These are phyloP conservation scores for Leishmania aethiopica DNA, from an alignment of 208 protist genomes.

Conservation along the genomic window DNA sequence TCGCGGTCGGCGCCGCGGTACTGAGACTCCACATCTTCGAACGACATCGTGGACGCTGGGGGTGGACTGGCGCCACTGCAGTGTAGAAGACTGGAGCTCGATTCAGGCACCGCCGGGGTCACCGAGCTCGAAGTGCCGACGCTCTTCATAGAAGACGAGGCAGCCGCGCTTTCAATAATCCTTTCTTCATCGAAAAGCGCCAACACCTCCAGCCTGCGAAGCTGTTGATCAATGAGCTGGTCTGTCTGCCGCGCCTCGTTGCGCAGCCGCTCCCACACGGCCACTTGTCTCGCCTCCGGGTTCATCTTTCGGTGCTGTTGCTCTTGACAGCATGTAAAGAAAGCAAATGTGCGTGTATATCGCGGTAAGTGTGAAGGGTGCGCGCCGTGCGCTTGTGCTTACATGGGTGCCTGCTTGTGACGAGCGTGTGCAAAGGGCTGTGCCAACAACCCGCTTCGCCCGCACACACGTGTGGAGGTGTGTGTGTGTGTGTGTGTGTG, in stretches of 20 bases:
- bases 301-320: conserved; percentile 1
- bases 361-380: neutral
- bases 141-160: neutral
- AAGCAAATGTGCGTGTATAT: neutral
- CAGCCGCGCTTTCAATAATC: conserved; percentile 2
- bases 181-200: conserved; percentile 43
- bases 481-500: too few relatives aligned
- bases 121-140: neutral
- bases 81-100: conserved; percentile 2
- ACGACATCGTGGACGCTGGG: neutral
- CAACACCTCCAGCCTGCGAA: conserved; percentile 46
- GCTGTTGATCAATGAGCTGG: conserved; percentile 57
- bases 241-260: conserved; percentile 72
- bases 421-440: neutral
- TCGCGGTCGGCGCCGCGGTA: conserved; percentile 30
- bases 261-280: conserved; percentile 66
- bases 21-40: conserved; percentile 30
- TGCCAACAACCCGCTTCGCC: neutral
- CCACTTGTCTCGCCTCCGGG: conserved; percentile 18
- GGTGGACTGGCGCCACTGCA: neutral
- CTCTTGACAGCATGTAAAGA: neutral
- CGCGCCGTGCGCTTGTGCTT: neutral
- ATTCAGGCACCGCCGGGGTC: neutral
- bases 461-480: neutral
- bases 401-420: neutral